phyloP scores from a whole-genome alignment of 140 eudicot species.

The Stevia rebaudiana region DNA sequence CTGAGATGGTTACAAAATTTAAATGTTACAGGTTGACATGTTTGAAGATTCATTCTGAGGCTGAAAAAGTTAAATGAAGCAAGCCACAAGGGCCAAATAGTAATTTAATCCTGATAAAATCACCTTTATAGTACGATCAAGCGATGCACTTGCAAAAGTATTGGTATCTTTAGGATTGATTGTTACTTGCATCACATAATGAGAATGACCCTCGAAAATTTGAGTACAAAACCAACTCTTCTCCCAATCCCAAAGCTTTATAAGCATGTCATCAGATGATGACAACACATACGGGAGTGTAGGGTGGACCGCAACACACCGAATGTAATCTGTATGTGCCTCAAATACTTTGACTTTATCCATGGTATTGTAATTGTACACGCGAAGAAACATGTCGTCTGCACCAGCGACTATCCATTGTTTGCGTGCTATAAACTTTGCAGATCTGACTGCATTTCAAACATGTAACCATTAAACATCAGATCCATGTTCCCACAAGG shows the following conservation, averaged over 20 bases:
- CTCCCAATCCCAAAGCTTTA: slow-evolving; percentile 96
- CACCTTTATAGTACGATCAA: slow-evolving; percentile 85
- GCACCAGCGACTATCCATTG: slow-evolving; percentile 73
- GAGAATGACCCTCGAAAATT: slow-evolving; percentile 83
- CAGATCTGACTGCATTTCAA: slow-evolving; percentile 49
- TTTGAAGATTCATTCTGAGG: too few species aligned
- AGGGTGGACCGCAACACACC: slow-evolving; percentile 70
- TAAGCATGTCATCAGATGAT: slow-evolving; percentile 86
- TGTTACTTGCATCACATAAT: slow-evolving; percentile 90
- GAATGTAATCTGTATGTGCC: slow-evolving; percentile 64
- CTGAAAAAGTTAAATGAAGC: too few species aligned
- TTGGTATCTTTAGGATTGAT: slow-evolving; percentile 78
- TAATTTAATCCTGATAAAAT: too few species aligned
- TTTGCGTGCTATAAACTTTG: slow-evolving; percentile 61
- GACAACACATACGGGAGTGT: slow-evolving; percentile 69
- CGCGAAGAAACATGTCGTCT: slow-evolving; percentile 69
- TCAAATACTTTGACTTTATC: slow-evolving; percentile 60
- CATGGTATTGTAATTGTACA: slow-evolving; percentile 72
- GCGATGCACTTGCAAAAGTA: slow-evolving; percentile 82
- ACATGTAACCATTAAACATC: slow-evolving; percentile 9
- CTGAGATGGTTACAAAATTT: too few species aligned
- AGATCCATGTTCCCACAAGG: slow-evolving; percentile 1
- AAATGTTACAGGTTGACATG: too few species aligned
- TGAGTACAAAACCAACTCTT: slow-evolving; percentile 80
- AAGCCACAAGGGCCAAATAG: too few species aligned